phyloP scores from a whole-genome alignment of 2,329 filamentous ascomycete genomes.

The Monascus ruber region DNA sequence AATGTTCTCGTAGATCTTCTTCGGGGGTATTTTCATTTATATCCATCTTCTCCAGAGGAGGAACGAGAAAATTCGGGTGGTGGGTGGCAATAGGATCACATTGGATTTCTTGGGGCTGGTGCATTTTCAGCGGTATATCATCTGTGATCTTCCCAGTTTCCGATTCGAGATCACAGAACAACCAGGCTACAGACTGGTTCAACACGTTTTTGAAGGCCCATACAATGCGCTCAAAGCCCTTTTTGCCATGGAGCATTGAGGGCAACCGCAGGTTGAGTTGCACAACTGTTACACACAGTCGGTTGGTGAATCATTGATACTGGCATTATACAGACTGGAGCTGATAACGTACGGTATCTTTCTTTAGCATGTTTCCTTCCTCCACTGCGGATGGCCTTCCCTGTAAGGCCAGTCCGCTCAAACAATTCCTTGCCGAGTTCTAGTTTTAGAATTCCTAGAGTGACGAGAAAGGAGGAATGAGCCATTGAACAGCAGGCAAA shows the following conservation, averaged over 20 bases:
- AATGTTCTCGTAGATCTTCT: conserved; percentile 49
- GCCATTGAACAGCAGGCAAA: neutral
- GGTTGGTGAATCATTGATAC: conserved; percentile 6
- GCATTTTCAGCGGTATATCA: conserved; percentile 22
- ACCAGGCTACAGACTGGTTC: conserved; percentile 56
- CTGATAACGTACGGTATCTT: conserved; percentile 53
- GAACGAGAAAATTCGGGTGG: conserved; percentile 18
- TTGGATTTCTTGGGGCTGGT: conserved; percentile 26
- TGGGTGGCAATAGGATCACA: conserved; percentile 14
- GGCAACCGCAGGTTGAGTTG: conserved; percentile 62
- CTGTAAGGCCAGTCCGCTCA: conserved; percentile 69
- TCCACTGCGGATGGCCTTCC: conserved; percentile 50
- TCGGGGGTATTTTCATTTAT: conserved; percentile 19
- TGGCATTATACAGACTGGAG: neutral
- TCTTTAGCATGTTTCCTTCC: conserved; percentile 55
- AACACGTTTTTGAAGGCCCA: conserved; percentile 74
- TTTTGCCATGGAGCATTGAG: conserved; percentile 73
- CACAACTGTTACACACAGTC: conserved; percentile 44
- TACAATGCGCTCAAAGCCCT: conserved; percentile 64
- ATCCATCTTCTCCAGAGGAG: conserved; percentile 17
- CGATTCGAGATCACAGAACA: conserved; percentile 55
- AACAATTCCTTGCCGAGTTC: conserved; percentile 72
- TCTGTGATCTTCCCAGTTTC: conserved; percentile 11
- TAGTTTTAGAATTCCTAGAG: conserved; percentile 56
- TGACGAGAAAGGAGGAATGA: conserved; percentile 1